phyloP scores from a whole-genome alignment of 2,329 filamentous ascomycete genomes.

The Penicillium brasilianum region DNA sequence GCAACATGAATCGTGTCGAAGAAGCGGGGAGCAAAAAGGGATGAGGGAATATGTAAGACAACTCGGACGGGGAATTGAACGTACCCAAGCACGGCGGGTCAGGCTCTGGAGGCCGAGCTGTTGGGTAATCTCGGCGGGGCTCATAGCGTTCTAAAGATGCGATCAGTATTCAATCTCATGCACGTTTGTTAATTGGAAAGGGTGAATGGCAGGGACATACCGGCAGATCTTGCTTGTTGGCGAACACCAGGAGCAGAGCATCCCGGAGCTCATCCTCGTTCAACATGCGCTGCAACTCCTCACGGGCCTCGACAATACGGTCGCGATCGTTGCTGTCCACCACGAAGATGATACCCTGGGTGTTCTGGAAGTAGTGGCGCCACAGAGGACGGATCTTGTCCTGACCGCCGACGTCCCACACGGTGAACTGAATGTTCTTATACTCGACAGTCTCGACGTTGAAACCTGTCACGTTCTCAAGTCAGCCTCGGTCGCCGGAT shows the following conservation, averaged over 20 bases:
- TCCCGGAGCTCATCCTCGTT: constrained; percentile 99
- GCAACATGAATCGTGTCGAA: not conserved
- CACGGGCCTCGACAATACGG: constrained; percentile 94
- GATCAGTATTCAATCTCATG: constrained; percentile 33
- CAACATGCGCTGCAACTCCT: constrained; percentile 97
- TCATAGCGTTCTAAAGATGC: constrained; percentile 86
- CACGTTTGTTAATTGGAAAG: not conserved
- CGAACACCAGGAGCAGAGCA: constrained; percentile 94
- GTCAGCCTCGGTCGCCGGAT: constrained; percentile 13
- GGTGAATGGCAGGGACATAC: constrained; percentile 62
- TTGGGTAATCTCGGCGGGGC: constrained; percentile 99
- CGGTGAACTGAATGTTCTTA: constrained; percentile 99
- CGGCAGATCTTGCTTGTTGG: constrained; percentile 99
- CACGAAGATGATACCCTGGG: constrained; percentile 99
- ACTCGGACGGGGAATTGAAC: constrained; percentile 43
- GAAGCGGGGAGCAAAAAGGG: constrained; percentile 15
- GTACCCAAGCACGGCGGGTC: constrained; percentile 98
- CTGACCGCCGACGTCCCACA: constrained; percentile 99
- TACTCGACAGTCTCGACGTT: constrained; percentile 99
- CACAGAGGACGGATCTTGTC: constrained; percentile 99
- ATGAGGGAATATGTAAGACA: no score
- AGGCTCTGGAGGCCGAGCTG: constrained; percentile 99
- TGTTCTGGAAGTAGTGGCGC: constrained; percentile 99
- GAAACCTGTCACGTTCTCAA: constrained; percentile 69
- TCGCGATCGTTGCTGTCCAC: constrained; percentile 99